These are phyloP conservation scores for Cicer pinnatifidum DNA, from an alignment of 306 rosid species.

Conservation along the genomic window DNA sequence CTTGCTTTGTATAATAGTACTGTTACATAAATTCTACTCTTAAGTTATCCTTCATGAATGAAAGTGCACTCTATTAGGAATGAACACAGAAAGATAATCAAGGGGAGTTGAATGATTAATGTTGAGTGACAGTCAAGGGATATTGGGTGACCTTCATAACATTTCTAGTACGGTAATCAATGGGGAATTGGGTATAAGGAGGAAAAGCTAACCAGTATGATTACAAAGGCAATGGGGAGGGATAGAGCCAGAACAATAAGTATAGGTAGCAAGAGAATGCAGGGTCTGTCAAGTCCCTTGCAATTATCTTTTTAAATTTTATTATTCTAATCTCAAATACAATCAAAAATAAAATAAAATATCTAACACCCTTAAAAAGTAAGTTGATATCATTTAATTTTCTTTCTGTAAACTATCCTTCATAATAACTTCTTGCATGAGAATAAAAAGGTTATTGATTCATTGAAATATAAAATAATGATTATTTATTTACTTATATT, in stretches of 20 bases:
- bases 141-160: too few relatives aligned
- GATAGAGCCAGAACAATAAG: not conserved
- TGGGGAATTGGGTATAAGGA: too few relatives aligned
- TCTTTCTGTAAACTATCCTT: not conserved
- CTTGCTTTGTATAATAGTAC: conserved; percentile 53
- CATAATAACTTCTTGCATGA: not conserved
- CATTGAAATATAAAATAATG: not conserved
- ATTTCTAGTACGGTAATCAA: too few relatives aligned
- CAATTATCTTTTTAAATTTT: not conserved
- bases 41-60: conserved; percentile 21
- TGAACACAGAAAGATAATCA: not conserved
- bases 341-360: not conserved
- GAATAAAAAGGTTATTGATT: not conserved
- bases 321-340: not conserved
- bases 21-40: conserved; percentile 37
- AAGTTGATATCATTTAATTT: not conserved
- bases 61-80: not conserved
- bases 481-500: not conserved
- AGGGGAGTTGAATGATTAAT: not conserved
- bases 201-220: not conserved
- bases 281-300: not conserved
- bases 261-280: not conserved
- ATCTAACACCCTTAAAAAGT: not conserved
- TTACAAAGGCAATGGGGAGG: not conserved
- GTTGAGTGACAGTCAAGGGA: not conserved